Evolutionary conservation across 225 moss, liverwort and hornwort species (phyloP), one percentile per base, ranked within the genome.

Genomic region (Physcomitrium patens): DNA sequence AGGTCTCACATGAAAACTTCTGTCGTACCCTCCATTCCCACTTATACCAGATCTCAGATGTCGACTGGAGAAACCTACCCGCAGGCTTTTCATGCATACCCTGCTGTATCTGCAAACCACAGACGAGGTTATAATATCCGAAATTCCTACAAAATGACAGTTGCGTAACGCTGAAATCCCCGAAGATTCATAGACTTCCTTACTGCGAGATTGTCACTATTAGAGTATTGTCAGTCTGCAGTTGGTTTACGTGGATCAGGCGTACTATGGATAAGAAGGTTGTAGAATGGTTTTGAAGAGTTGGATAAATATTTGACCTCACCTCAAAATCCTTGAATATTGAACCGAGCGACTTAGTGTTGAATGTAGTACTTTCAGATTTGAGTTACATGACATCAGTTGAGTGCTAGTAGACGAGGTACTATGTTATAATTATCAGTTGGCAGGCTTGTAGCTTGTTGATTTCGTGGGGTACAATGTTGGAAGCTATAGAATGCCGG

Each of bases 71-170:
- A 85, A 60, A 37, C 68, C 12, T 95, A 84, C 69, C 85, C 86
- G 80, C 83, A 86, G 41, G 79, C 86, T 60, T 86, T 89, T 72
- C 89, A 89, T 77, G 83, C 83, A 57, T 78, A 92, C 23, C 86
- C 90, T 28, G 63, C 87, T 8, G 82, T 83, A 65, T 82, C 89
- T 12, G 78, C 87, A 37, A 89, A 86, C 52, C 86, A 93, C 79
- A 90, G 92, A 51, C 93, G 93, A 67, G 90, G 92, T 60, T 93
- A 93, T 52, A 91, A 81, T 41, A 78, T 82, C 59, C 78, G 86
- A 12, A 83, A 80, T 45, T 75, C 90, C 53, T 92, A 79, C 80
- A 88, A 76, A 83, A 84, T 89, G 90, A 96, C 71, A 78, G 90
- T 81, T 73, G 92, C 68, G 80, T 96, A 64, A 37, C 31, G 31